Evolutionary conservation across 2,329 filamentous ascomycete genomes (phyloP), one percentile per base, ranked within the genome.

Genomic region (Alternaria angustiovoidea): DNA sequence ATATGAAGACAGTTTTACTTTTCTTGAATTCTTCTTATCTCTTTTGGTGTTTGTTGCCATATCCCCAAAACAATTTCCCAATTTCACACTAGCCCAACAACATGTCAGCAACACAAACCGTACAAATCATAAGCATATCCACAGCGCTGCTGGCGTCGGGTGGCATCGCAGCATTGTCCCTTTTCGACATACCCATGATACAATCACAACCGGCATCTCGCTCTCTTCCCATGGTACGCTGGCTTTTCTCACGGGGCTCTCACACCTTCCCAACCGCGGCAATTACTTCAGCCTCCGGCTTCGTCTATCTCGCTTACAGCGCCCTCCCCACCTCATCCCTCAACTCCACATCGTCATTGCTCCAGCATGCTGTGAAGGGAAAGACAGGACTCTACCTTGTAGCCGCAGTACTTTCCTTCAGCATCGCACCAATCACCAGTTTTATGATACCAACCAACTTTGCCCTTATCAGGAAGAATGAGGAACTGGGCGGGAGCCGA

Each of bases 231-330:
- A 62, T 68, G 41, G 71, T 62, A 3, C 73, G 75, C 42, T 79
- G 76, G 76, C 73, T 79, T 32, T 79, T 79, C 65, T 76, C 71
- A 36, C 72, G 76, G 0, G 77, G 76, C 51, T 78, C 75, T 7
- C 77, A 79, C 62, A 63, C 75, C 32, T 77, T 78, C 59, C 76
- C 76, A 7, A 54, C 62, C 6, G 64, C 66, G 18, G 73, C 73
- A 5, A 28, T 74, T n/a, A 11, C 73, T 51, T 72, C 76, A 1
- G 64, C 65, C 7, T 51, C 68, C 1, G 70, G 73, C 26, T 79
- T 79, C 57, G 52, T 62, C 8, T 68, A 57, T 49, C 70, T 78
- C 0, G 68, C 68, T 14, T 75, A 70, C 54, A 18, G 24, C 8
- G 39, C 64, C 1, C 36, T 74, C 0, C 60, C 67, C 1, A 7